These are phyloP conservation scores for Aspergillus sp. DNA, from an alignment of 2,329 filamentous ascomycete species.

Conservation along the genomic window DNA sequence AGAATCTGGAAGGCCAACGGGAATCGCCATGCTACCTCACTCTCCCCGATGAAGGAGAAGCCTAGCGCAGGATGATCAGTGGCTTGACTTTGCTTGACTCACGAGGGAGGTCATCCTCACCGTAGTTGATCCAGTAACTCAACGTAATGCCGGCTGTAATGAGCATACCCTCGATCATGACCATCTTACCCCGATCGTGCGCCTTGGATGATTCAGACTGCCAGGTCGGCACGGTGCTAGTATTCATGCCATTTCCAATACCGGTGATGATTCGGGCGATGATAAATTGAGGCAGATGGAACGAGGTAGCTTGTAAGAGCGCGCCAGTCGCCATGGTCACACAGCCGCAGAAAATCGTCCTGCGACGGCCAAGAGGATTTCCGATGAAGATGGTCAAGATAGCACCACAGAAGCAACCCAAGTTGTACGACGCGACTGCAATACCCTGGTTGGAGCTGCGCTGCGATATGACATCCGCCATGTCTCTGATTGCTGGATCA, in stretches of 20 bases:
- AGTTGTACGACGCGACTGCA: constrained; percentile 41
- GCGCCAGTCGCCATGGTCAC: constrained; percentile 52
- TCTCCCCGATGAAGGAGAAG: constrained; percentile 51
- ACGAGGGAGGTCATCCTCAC: constrained; percentile 36
- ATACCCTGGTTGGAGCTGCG: constrained; percentile 32
- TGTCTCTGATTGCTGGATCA: constrained; percentile 5
- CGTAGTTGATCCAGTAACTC: constrained; percentile 52
- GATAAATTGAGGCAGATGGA: constrained; percentile 48
- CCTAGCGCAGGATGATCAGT: constrained; percentile 10
- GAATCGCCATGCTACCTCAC: constrained; percentile 51
- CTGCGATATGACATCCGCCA: constrained; percentile 7
- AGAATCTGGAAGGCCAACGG: constrained; percentile 58
- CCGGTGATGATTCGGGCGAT: constrained; percentile 54
- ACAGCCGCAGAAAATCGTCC: constrained; percentile 49
- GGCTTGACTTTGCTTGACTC: constrained; percentile 22
- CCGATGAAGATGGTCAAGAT: constrained; percentile 49
- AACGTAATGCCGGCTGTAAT: constrained; percentile 52
- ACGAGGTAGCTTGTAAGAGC: constrained; percentile 47
- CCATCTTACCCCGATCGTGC: constrained; percentile 50
- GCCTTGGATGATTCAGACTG: constrained; percentile 52
- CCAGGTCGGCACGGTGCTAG: constrained; percentile 52
- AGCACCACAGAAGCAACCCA: constrained; percentile 49
- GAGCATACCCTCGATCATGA: constrained; percentile 53
- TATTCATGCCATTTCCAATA: constrained; percentile 52
- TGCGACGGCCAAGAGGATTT: constrained; percentile 50